Percentiles rank a stretch among this genome's conserved stretches.
Conservation (phyloP, 768 basidiomycete genomes). For the Tephrocybe sp. region DNA sequence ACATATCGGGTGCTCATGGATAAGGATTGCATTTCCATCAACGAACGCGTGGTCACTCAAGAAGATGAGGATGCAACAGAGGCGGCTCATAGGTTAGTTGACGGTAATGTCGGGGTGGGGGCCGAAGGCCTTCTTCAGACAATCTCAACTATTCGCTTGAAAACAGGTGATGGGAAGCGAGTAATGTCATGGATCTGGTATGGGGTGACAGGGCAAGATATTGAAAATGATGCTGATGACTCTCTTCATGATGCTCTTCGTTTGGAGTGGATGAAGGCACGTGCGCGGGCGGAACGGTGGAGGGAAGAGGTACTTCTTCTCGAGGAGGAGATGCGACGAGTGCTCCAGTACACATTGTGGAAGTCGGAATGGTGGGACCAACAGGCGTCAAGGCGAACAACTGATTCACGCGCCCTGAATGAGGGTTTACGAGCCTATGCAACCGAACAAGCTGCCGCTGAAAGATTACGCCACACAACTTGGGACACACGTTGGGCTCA, state of each 20-base stretch:
- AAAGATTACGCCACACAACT: too few relatives aligned
- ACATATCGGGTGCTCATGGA: slow-evolving; percentile 10
- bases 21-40: not conserved
- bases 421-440: too few relatives aligned
- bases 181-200: too few relatives aligned
- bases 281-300: slow-evolving; percentile 21
- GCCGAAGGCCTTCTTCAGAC: too few relatives aligned
- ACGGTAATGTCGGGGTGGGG: too few relatives aligned
- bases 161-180: too few relatives aligned
- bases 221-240: too few relatives aligned
- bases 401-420: too few relatives aligned
- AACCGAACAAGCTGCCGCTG: too few relatives aligned
- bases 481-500: too few relatives aligned
- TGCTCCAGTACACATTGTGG: slow-evolving; percentile 10
- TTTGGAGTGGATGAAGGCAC: slow-evolving; percentile 25
- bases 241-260: slow-evolving; percentile 5
- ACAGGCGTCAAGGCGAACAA: not conserved
- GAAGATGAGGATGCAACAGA: slow-evolving; percentile 15
- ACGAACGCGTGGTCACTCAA: slow-evolving; percentile 15
- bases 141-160: too few relatives aligned
- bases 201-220: too few relatives aligned
- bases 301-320: slow-evolving; percentile 22
- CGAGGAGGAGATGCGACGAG: slow-evolving; percentile 27
- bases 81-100: not conserved
- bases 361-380: slow-evolving; percentile 10